Percentiles rank a stretch among this genome's conserved stretches.
Evolutionary conservation across 305 asterid species (phyloP).

Genomic region (Salvia sclarea): DNA sequence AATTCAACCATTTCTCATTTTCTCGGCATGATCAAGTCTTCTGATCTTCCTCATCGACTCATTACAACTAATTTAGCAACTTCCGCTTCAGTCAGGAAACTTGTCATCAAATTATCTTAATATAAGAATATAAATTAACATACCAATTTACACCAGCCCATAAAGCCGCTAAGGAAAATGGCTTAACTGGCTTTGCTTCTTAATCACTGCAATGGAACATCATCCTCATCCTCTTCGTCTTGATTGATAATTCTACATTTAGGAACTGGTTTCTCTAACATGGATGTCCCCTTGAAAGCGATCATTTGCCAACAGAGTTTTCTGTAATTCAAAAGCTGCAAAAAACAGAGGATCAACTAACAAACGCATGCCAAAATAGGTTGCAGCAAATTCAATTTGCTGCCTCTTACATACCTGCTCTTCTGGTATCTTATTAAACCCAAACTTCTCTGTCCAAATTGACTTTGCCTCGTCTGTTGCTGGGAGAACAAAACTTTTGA

Average conservation of each 20-base stretch:
- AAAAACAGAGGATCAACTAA: slow-evolving; percentile 27
- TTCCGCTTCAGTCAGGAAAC: slow-evolving; percentile 26
- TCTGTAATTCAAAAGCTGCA: slow-evolving; percentile 72
- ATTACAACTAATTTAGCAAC: slow-evolving; percentile 25
- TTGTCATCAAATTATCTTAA: slow-evolving; percentile 7
- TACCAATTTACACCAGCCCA: slow-evolving; percentile 31
- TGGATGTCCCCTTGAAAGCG: slow-evolving; percentile 74
- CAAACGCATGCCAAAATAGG: slow-evolving; percentile 5
- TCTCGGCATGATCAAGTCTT: slow-evolving; percentile 20
- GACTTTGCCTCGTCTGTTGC: slow-evolving; percentile 84
- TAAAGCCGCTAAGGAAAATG: slow-evolving; percentile 30
- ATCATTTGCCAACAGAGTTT: slow-evolving; percentile 91
- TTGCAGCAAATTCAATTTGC: not conserved
- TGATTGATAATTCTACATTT: slow-evolving; percentile 54
- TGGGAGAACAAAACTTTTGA: slow-evolving; percentile 80
- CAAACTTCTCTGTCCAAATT: slow-evolving; percentile 91
- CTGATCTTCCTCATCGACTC: slow-evolving; percentile 32
- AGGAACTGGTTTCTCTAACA: slow-evolving; percentile 80
- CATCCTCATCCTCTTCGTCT: slow-evolving; percentile 46
- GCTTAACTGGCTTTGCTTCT: slow-evolving; percentile 27
- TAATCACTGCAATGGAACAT: slow-evolving; percentile 36
- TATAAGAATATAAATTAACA: slow-evolving; percentile 26
- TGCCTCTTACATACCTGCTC: slow-evolving; percentile 55
- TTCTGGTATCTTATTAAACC: slow-evolving; percentile 58
- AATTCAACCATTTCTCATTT: too few species aligned